phyloP scores from a whole-genome alignment of 163 green algal genomes.

The Trebouxia gelatinosa region DNA sequence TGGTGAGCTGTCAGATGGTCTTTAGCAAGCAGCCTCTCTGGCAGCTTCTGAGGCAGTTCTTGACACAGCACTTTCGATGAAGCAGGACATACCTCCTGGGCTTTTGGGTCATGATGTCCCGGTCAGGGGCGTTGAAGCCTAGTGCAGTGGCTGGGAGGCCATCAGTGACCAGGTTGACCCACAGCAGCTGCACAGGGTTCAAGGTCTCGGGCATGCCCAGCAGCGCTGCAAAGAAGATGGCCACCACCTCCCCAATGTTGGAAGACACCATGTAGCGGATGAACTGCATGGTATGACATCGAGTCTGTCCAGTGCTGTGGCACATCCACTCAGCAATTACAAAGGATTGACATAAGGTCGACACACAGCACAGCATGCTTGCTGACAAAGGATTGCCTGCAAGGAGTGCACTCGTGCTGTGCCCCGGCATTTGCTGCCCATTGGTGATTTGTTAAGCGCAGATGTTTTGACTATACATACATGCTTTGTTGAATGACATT shows the following conservation, averaged over 20 bases:
- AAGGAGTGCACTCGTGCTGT: no score
- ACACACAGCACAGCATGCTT: no score
- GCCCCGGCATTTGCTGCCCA: no score
- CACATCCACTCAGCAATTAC: background rate
- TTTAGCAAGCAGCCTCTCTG: background rate
- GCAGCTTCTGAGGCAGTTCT: background rate
- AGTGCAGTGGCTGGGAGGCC: constrained; percentile 92
- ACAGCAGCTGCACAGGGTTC: constrained; percentile 92
- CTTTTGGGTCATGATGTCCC: constrained; percentile 78
- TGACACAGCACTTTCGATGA: background rate
- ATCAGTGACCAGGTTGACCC: constrained; percentile 97
- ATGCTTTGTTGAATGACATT: no score
- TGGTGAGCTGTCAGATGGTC: no score
- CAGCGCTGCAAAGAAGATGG: constrained; percentile 92
- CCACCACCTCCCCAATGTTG: constrained; percentile 93
- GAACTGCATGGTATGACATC: constrained; percentile 83
- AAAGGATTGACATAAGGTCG: background rate
- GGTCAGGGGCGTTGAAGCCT: constrained; percentile 91
- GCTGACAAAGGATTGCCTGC: no score
- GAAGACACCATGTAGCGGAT: constrained; percentile 91
- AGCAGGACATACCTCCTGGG: constrained; percentile 47
- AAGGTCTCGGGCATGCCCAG: constrained; percentile 85
- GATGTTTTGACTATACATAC: no score
- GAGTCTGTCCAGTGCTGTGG: no score
- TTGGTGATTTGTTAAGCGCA: no score